These are phyloP conservation scores for Talaromyces amestolkiae DNA, from an alignment of 2,329 filamentous ascomycete species.

Conservation along the genomic window DNA sequence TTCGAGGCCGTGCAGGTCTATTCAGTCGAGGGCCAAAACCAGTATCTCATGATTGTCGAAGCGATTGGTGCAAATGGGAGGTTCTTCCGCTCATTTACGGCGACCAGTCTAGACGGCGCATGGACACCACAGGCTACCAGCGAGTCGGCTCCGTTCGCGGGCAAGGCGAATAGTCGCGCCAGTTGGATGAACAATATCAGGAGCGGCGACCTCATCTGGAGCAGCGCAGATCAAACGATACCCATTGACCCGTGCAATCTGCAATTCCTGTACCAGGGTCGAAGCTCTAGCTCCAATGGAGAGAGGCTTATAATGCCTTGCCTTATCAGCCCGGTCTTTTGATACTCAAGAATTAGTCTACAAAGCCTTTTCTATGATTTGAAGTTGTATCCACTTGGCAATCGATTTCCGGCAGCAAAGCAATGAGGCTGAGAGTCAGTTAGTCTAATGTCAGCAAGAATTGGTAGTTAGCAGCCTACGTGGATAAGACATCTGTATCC, in stretches of 20 bases:
- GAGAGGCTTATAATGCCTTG: conserved; percentile 47
- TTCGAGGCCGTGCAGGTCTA: conserved; percentile 69
- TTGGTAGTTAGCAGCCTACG: not conserved
- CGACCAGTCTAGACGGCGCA: conserved; percentile 53
- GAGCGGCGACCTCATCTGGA: conserved; percentile 62
- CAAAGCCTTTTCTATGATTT: no score
- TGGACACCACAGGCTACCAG: conserved; percentile 59
- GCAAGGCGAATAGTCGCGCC: conserved; percentile 63
- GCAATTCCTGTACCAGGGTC: conserved; percentile 64
- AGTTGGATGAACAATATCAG: conserved; percentile 67
- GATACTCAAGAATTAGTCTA: conserved; percentile 39
- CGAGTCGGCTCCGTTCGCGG: conserved; percentile 62
- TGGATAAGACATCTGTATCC: not conserved
- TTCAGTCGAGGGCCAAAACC: conserved; percentile 52
- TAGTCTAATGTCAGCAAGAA: not conserved
- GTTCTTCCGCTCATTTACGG: conserved; percentile 67
- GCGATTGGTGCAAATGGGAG: conserved; percentile 57
- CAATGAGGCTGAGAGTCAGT: not conserved
- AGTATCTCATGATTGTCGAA: conserved; percentile 69
- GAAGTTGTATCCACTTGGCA: not conserved
- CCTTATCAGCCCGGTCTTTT: conserved; percentile 59
- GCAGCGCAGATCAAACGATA: conserved; percentile 60
- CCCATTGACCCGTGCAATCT: conserved; percentile 63
- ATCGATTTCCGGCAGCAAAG: not conserved
- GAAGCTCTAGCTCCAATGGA: conserved; percentile 37